Conservation (phyloP, 2,329 filamentous ascomycete species). For the Talaromyces sp. region DNA sequence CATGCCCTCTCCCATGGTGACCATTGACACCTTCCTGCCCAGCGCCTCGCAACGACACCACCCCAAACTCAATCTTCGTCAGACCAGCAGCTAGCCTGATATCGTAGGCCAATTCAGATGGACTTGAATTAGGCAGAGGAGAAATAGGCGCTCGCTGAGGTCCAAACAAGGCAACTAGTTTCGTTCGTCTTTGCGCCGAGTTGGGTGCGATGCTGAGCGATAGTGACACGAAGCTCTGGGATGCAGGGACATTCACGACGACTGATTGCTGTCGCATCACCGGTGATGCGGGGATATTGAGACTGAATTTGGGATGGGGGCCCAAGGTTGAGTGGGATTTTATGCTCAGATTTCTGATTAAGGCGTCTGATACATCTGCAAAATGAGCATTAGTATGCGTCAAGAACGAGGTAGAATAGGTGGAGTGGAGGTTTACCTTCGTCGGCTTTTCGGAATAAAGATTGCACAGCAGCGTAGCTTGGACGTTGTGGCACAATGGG, state of each 20-base stretch:
- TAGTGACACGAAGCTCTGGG: constrained; percentile 70
- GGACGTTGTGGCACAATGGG: constrained; percentile 4
- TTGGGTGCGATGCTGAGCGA: constrained; percentile 63
- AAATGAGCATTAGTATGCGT: not conserved
- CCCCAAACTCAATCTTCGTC: constrained; percentile 75
- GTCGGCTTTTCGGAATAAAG: constrained; percentile 43
- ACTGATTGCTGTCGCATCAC: constrained; percentile 68
- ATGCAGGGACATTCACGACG: constrained; percentile 67
- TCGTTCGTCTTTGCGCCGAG: constrained; percentile 69
- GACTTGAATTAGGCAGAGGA: constrained; percentile 52
- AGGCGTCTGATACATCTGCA: constrained; percentile 57
- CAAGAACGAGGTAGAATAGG: not conserved
- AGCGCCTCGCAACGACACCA: constrained; percentile 68
- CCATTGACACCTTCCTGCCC: constrained; percentile 40
- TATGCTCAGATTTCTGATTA: constrained; percentile 66
- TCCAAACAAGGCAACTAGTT: constrained; percentile 72
- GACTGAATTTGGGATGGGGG: constrained; percentile 59
- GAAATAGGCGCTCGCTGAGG: constrained; percentile 59
- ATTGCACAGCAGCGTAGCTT: constrained; percentile 36
- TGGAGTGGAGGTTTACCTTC: constrained; percentile 46
- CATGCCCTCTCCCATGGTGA: constrained; percentile 21
- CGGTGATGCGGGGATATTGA: constrained; percentile 65
- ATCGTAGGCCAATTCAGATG: constrained; percentile 70
- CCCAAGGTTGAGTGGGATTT: constrained; percentile 67
- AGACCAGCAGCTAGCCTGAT: constrained; percentile 67